Conservation (phyloP, 2,329 filamentous ascomycete genomes). For the Fusarium hainanense region DNA sequence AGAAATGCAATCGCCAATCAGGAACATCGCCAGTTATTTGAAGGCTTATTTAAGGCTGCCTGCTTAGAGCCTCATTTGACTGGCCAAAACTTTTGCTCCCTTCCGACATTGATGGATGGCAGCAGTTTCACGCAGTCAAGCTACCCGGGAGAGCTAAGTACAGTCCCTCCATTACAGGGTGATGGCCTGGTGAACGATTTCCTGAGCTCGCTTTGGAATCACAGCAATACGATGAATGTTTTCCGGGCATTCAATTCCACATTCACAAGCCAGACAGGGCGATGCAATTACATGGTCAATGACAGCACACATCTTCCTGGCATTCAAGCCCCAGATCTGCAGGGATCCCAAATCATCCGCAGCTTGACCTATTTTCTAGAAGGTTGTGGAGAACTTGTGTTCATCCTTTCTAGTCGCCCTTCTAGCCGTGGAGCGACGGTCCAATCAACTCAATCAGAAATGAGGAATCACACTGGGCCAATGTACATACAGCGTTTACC, state of each 20-base stretch:
- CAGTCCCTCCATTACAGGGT: rapidly evolving
- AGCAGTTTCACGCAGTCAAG: rapidly evolving
- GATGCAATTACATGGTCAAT: no score
- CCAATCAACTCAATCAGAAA: rapidly evolving
- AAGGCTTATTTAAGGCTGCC: rapidly evolving
- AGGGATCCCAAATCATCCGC: not conserved
- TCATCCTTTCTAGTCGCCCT: not conserved
- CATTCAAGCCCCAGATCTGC: not conserved
- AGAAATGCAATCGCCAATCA: not conserved
- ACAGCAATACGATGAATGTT: rapidly evolving
- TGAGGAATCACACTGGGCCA: not conserved
- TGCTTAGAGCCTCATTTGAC: rapidly evolving
- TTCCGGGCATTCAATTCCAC: rapidly evolving
- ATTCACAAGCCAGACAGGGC: not conserved
- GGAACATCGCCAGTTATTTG: not conserved
- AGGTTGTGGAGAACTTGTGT: not conserved
- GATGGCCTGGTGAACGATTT: rapidly evolving
- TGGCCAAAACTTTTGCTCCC: rapidly evolving
- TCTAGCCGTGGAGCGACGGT: not conserved
- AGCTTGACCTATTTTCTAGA: not conserved
- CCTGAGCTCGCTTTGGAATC: not conserved
- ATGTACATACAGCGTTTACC: not conserved
- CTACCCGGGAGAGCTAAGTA: no score
- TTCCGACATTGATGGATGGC: rapidly evolving
- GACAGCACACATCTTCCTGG: not conserved